Evolutionary conservation across 768 basidiomycete species (phyloP).

Genomic region (Pleurotus sapidus): DNA sequence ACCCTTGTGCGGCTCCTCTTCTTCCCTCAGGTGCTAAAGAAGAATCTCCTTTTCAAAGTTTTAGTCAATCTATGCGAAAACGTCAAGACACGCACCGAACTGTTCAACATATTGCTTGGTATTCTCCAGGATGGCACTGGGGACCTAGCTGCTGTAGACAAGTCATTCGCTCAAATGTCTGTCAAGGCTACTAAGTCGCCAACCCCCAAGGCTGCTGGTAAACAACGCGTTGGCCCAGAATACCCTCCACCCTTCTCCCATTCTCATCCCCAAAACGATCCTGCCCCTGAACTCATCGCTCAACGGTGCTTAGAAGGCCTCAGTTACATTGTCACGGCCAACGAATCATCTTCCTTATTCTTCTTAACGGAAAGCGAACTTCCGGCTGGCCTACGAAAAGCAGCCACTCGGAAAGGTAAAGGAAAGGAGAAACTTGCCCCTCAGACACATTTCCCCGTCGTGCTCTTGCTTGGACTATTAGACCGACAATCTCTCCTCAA

Average conservation of each 20-base stretch:
- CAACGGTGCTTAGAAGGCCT: conserved; percentile 93
- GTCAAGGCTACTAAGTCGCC: conserved; percentile 54
- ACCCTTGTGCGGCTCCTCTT: conserved; percentile 90
- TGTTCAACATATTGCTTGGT: conserved; percentile 92
- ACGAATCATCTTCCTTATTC: conserved; percentile 83
- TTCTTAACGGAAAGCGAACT: conserved; percentile 96
- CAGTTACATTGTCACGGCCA: conserved; percentile 81
- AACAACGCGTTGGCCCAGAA: conserved; percentile 64
- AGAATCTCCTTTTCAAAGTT: conserved; percentile 82
- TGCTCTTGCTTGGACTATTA: conserved; percentile 81
- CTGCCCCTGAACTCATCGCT: conserved; percentile 88
- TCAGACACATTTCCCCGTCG: conserved; percentile 88
- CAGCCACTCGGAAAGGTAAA: conserved; percentile 82
- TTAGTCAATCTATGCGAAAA: conserved; percentile 97
- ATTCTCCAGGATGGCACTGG: conserved; percentile 95
- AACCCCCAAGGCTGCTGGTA: conserved; percentile 59
- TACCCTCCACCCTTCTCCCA: conserved; percentile 46
- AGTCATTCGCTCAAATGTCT: conserved; percentile 90
- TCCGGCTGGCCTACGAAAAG: conserved; percentile 69
- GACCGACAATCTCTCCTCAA: conserved; percentile 84
- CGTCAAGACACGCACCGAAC: conserved; percentile 81
- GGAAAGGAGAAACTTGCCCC: conserved; percentile 87
- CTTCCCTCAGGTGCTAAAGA: conserved; percentile 90
- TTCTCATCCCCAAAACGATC: conserved; percentile 63
- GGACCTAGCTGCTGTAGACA: conserved; percentile 89